Conservation (phyloP, 2,329 filamentous ascomycete species). For the Colletotrichum ledebouriae region DNA sequence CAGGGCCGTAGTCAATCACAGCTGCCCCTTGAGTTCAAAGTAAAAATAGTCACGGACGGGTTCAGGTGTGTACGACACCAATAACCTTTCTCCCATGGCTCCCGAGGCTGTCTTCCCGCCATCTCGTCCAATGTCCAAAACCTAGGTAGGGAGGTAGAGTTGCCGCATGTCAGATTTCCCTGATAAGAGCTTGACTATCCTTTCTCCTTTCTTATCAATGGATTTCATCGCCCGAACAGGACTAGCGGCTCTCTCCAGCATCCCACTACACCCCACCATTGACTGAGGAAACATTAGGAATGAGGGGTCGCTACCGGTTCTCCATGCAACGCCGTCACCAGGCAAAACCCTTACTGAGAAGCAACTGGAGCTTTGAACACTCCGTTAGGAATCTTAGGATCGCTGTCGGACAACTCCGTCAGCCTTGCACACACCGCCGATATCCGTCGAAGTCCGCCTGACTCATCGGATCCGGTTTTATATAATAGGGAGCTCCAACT, state of each 20-base stretch:
- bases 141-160: not conserved
- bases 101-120: constrained; percentile 29
- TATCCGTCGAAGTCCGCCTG: constrained; percentile 33
- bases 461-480: constrained; percentile 27
- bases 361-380: constrained; percentile 1
- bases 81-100: not conserved
- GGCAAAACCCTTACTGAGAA: constrained; percentile 9
- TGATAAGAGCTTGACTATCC: constrained; percentile 3
- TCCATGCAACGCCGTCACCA: constrained; percentile 21
- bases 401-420: constrained; percentile 33
- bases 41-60: constrained; percentile 2
- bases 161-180: constrained; percentile 37
- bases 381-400: not conserved
- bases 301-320: constrained; percentile 25
- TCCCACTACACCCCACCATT: constrained; percentile 35
- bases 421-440: constrained; percentile 23
- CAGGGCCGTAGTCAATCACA: not conserved
- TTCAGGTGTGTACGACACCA: constrained; percentile 15
- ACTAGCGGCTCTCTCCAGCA: constrained; percentile 30
- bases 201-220: constrained; percentile 24
- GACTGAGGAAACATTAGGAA: constrained; percentile 13
- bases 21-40: not conserved
- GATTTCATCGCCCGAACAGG: constrained; percentile 14
- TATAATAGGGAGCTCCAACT: not conserved
- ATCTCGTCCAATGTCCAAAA: constrained; percentile 29